phyloP scores from a whole-genome alignment of 441 rosid genomes.

The Dalechampia spathulata region DNA sequence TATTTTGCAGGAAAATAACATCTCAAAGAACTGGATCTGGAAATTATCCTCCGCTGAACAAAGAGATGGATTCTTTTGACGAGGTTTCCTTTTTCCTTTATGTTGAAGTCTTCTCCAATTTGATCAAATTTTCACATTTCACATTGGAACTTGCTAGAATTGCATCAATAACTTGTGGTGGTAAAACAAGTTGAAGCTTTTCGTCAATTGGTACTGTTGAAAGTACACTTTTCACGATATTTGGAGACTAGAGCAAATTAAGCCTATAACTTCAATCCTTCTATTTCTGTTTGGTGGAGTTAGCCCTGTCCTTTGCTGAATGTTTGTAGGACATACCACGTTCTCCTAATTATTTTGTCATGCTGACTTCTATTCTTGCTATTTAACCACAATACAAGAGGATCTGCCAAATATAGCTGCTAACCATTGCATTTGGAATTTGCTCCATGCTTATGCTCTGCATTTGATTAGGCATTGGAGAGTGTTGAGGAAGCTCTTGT shows the following conservation, averaged over 20 bases:
- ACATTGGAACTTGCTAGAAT: not conserved
- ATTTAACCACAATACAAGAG: not conserved
- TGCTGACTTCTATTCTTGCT: not conserved
- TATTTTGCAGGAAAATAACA: constrained; percentile 42
- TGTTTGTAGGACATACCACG: constrained; percentile 2
- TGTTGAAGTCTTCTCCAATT: constrained; percentile 2
- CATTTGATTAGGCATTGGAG: constrained; percentile 67
- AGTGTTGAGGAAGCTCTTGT: constrained; percentile 85
- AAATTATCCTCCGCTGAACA: constrained; percentile 21
- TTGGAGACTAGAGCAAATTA: too few relatives aligned
- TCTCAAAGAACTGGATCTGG: constrained; percentile 31
- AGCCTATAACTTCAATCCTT: too few relatives aligned
- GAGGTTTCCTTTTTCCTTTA: constrained; percentile 41
- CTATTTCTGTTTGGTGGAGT: too few relatives aligned
- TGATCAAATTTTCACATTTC: not conserved
- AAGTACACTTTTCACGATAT: too few relatives aligned
- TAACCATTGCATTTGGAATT: constrained; percentile 8
- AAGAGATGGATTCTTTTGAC: constrained; percentile 68
- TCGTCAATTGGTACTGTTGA: too few relatives aligned
- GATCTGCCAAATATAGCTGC: constrained; percentile 1
- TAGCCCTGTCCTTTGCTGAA: not conserved
- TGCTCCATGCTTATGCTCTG: constrained; percentile 15
- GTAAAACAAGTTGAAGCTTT: too few relatives aligned
- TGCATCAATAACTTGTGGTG: constrained; percentile 5
- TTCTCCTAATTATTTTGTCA: not conserved